A percentile compares a stretch with the other conserved stretches of the same genome.
Evolutionary conservation across 176 grass and related monocot species (phyloP).

Genomic region (Secale cereale): DNA sequence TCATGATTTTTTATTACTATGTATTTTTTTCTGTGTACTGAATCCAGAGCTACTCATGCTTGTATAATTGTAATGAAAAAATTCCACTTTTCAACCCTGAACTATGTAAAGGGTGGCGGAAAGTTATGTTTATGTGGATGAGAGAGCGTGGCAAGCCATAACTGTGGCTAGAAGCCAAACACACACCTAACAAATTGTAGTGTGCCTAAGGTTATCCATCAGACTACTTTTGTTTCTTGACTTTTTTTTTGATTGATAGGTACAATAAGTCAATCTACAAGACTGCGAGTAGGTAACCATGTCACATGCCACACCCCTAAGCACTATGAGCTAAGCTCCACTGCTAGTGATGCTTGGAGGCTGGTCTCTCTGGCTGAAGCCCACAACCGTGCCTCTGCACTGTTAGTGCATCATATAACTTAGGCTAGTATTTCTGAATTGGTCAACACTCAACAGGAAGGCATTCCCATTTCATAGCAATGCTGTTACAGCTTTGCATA

Average conservation of each 20-base stretch:
- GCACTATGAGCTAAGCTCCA: not conserved
- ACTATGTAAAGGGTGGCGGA: not conserved
- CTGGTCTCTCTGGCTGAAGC: not conserved
- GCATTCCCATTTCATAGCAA: not conserved
- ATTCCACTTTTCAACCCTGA: not conserved
- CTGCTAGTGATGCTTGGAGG: constrained; percentile 5
- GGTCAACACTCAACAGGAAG: not conserved
- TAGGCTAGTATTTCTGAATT: not conserved
- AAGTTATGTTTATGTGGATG: not conserved
- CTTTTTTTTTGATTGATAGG: not conserved
- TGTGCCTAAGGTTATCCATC: not conserved
- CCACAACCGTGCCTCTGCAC: not conserved
- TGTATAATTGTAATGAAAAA: not conserved
- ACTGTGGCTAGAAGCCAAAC: not conserved
- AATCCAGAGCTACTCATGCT: not conserved
- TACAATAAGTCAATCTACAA: not conserved
- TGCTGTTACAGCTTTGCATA: not conserved
- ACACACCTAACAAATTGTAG: not conserved
- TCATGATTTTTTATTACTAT: not conserved
- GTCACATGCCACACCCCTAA: not conserved
- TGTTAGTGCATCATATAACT: not conserved
- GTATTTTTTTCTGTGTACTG: not conserved
- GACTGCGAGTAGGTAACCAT: not conserved
- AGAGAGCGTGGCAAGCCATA: not conserved
- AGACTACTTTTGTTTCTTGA: not conserved